Evolutionary conservation across 2,329 filamentous ascomycete genomes (phyloP).

Genomic region (Aureobasidium vineae): DNA sequence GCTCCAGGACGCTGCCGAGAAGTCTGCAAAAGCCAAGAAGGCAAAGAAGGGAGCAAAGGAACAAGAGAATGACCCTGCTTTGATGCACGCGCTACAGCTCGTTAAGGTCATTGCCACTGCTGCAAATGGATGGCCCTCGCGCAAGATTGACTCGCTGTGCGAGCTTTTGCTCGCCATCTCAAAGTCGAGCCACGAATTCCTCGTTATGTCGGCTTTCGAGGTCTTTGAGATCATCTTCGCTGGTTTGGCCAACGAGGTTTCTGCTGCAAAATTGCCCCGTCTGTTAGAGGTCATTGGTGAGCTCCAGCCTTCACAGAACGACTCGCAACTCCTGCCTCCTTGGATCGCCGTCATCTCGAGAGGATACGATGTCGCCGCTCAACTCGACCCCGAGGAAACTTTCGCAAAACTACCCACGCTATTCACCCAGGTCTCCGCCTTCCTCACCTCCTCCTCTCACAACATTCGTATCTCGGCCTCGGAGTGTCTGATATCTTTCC

Average conservation of each 20-base stretch:
- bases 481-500: constrained; percentile 89
- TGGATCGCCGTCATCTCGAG: constrained; percentile 96
- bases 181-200: constrained; percentile 85
- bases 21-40: constrained; percentile 69
- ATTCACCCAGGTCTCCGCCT: constrained; percentile 74
- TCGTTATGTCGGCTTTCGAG: constrained; percentile 94
- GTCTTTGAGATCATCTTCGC: constrained; percentile 97
- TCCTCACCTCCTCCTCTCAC: constrained; percentile 81
- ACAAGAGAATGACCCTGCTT: constrained; percentile 63
- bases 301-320: constrained; percentile 84
- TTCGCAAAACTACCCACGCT: constrained; percentile 86
- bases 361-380: constrained; percentile 89
- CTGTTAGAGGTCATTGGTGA: constrained; percentile 90
- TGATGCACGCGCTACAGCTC: constrained; percentile 90
- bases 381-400: constrained; percentile 84
- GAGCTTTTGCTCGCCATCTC: constrained; percentile 87
- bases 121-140: constrained; percentile 92
- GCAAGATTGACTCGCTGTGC: constrained; percentile 89
- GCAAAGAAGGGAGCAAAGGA: constrained; percentile 53
- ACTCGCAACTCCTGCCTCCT: constrained; percentile 88
- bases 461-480: constrained; percentile 94
- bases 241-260: constrained; percentile 82
- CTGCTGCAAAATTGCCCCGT: constrained; percentile 83
- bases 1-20: constrained; percentile 70
- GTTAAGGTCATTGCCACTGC: constrained; percentile 85